Conservation (phyloP, 306 rosid genomes). For the Sophora flavescens region DNA sequence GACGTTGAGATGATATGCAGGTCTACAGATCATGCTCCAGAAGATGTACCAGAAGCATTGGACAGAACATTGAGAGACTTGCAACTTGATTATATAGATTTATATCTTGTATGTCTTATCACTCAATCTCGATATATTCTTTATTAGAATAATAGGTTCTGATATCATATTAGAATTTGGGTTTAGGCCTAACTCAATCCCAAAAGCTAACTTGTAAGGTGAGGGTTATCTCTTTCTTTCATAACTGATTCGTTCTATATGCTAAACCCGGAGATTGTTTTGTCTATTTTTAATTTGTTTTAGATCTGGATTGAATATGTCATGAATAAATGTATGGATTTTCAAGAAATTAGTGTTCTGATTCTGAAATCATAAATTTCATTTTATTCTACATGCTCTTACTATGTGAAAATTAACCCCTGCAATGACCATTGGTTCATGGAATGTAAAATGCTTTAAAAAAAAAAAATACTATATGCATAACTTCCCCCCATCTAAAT, state of each 20-base stretch:
- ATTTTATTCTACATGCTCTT: neutral
- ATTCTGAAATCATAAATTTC: neutral
- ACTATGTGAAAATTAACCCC: too few relatives aligned
- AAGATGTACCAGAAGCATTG: conserved; percentile 68
- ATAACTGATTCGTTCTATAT: neutral
- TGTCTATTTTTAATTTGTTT: neutral
- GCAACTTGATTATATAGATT: conserved; percentile 73
- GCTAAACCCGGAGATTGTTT: neutral
- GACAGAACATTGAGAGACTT: conserved; percentile 65
- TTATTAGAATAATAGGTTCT: too few relatives aligned
- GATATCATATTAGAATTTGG: too few relatives aligned
- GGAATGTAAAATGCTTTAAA: neutral
- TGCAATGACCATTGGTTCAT: neutral
- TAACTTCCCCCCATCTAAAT: neutral
- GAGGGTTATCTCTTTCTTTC: too few relatives aligned
- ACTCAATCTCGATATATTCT: neutral
- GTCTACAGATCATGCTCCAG: conserved; percentile 70
- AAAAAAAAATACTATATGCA: neutral
- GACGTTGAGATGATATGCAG: conserved; percentile 43
- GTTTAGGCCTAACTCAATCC: too few relatives aligned
- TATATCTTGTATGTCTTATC: conserved; percentile 65
- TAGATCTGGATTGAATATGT: neutral
- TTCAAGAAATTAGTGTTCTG: neutral
- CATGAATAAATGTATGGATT: neutral
- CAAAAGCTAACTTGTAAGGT: too few relatives aligned